phyloP scores from a whole-genome alignment of 2,329 filamentous ascomycete species.

The Parastagonospora nodorum region DNA sequence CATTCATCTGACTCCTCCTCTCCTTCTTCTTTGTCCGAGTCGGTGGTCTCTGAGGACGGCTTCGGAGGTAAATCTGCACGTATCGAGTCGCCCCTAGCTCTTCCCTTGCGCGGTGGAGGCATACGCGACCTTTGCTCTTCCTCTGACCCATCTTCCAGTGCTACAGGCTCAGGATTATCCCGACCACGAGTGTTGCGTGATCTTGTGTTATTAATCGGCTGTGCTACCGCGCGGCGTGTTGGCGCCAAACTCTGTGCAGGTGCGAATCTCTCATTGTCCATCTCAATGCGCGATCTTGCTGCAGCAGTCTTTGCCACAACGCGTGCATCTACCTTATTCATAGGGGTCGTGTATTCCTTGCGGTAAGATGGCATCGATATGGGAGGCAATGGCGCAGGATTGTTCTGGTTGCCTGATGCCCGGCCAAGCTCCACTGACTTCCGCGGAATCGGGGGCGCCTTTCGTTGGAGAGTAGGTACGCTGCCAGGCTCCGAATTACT shows the following conservation, averaged over 20 bases:
- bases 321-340: constrained; percentile 19
- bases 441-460: constrained; percentile 20
- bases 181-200: constrained; percentile 22
- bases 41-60: constrained; percentile 34
- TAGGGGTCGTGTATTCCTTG: constrained; percentile 53
- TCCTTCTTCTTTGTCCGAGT: constrained; percentile 21
- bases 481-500: constrained; percentile 19
- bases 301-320: constrained; percentile 38
- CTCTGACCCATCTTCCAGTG: constrained; percentile 26
- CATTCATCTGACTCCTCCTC: constrained; percentile 41
- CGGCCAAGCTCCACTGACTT: constrained; percentile 25
- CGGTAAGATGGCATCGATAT: constrained; percentile 50
- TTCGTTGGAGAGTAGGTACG: constrained; percentile 8
- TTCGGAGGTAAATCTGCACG: constrained; percentile 39
- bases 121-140: constrained; percentile 22
- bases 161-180: constrained; percentile 21
- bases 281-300: constrained; percentile 35
- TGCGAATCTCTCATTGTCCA: constrained; percentile 19
- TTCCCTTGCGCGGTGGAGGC: constrained; percentile 32
- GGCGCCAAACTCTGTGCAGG: constrained; percentile 15
- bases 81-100: constrained; percentile 35
- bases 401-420: constrained; percentile 9
- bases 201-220: constrained; percentile 19
- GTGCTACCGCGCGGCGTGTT: constrained; percentile 14
- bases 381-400: not conserved